phyloP scores from a whole-genome alignment of 2,329 filamentous ascomycete species.

The Xylaria polymorpha region DNA sequence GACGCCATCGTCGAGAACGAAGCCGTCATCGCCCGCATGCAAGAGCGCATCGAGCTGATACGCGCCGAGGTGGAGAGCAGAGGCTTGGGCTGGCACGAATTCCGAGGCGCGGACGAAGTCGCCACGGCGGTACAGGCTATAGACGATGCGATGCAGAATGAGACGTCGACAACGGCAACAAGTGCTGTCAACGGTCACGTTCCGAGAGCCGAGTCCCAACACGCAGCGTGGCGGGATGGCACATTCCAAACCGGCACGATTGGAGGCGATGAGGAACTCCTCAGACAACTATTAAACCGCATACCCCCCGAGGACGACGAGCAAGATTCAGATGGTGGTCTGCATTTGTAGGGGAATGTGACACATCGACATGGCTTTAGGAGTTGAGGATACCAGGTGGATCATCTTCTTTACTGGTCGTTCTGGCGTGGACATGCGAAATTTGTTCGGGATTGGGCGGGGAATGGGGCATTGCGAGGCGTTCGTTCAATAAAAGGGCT shows the following conservation, averaged over 20 bases:
- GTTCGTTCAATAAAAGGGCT: slow-evolving; percentile 24
- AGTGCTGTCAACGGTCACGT: slow-evolving; percentile 47
- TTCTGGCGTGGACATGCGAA: not conserved
- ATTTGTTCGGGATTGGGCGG: not conserved
- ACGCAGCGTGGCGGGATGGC: slow-evolving; percentile 69
- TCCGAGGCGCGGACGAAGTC: slow-evolving; percentile 59
- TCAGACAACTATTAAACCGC: slow-evolving; percentile 65
- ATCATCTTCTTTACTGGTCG: not conserved
- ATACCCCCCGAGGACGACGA: slow-evolving; percentile 60
- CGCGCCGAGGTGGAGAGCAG: slow-evolving; percentile 71
- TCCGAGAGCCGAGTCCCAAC: slow-evolving; percentile 39
- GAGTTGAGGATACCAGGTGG: not conserved
- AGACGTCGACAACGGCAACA: slow-evolving; percentile 24
- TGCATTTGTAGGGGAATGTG: slow-evolving; percentile 65
- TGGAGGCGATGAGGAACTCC: slow-evolving; percentile 68
- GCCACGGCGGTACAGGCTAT: slow-evolving; percentile 13
- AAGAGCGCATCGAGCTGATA: slow-evolving; percentile 72
- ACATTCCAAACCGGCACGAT: slow-evolving; percentile 72
- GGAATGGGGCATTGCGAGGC: slow-evolving; percentile 32
- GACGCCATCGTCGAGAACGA: slow-evolving; percentile 81
- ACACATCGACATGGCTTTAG: not conserved
- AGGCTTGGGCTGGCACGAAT: slow-evolving; percentile 68
- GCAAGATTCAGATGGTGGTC: slow-evolving; percentile 63
- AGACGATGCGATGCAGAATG: slow-evolving; percentile 6
- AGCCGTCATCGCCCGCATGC: slow-evolving; percentile 74